Evolutionary conservation across 2,329 filamentous ascomycete genomes (phyloP).

Genomic region (Tolypocladium tropicale): DNA sequence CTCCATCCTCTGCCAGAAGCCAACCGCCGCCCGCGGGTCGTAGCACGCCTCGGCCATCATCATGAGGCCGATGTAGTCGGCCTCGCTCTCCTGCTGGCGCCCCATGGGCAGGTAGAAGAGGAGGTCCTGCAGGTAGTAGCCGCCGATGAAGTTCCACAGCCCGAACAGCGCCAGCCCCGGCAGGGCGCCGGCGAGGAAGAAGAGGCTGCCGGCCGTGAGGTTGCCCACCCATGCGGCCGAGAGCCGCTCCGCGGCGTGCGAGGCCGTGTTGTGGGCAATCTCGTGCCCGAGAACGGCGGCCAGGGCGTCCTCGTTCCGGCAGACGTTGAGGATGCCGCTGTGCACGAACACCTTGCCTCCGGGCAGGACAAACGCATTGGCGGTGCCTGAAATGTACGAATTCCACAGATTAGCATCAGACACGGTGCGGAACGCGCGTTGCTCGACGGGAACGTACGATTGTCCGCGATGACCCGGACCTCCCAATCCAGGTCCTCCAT

Average conservation of each 20-base stretch:
- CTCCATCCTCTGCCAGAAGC: conserved; percentile 61
- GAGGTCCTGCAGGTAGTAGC: conserved; percentile 43
- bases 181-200: conserved; percentile 35
- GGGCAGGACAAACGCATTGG: conserved; percentile 70
- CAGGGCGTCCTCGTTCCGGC: conserved; percentile 55
- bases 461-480: conserved; percentile 63
- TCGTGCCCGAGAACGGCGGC: conserved; percentile 72
- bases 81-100: conserved; percentile 64
- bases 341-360: conserved; percentile 75
- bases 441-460: conserved; percentile 23
- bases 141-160: conserved; percentile 32
- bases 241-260: conserved; percentile 55
- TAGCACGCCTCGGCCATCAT: conserved; percentile 79
- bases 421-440: not conserved
- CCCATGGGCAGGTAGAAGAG: conserved; percentile 60
- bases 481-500: conserved; percentile 55
- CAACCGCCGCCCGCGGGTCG: conserved; percentile 55
- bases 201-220: conserved; percentile 37
- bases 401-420: not conserved
- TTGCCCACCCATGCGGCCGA: conserved; percentile 42
- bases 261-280: conserved; percentile 66
- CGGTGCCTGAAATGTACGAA: conserved; percentile 25
- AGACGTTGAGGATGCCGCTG: conserved; percentile 60
- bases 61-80: conserved; percentile 71
- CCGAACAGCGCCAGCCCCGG: conserved; percentile 27